Evolutionary conservation across 345 rosid genomes (phyloP), one percentile per base, ranked within the genome.

Genomic region (Rubroshorea leprosula): DNA sequence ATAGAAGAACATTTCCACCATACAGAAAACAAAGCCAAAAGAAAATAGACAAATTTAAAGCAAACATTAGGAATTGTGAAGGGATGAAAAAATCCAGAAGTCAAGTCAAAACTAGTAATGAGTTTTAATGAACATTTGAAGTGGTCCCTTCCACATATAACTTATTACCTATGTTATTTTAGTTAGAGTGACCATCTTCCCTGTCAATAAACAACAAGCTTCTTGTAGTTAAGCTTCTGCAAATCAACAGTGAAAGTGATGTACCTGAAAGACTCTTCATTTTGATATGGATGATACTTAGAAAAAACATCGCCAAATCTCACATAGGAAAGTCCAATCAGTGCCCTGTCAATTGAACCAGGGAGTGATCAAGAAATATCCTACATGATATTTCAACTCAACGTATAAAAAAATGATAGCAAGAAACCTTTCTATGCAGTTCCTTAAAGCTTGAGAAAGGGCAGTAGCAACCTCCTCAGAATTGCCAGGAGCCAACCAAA

Each of bases 401-500:
- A 58, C 12, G 41, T 48, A 16, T 25, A 58, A 49, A 12, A 68
- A 55, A 61, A 21, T 54, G 66, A 44, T 43, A 47, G 63, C 75
- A 72, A 52, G 48, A 66, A 69, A 90, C 99, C 93, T 94, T 77
- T 90, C 99, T 44, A 94, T 83, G 57, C 85, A 74, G 72, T 87
- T 87, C 75, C 89, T 81, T 57, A 94, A 75, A 66, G 99, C 80
- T 63, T 82, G 96, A 60, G 97, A 90, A 62, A 94, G 84, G 68
- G 99, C 97, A 62, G 83, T 74, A 11, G 96, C 95, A 66, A 94
- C 80, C 88, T 90, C 97, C 75, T 94, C 97, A 16, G 95, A 83
- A 71, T 90, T 97, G 63, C 99, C 99, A 73, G 99, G 97, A 68
- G 97, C 89, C 68, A 82, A 72, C 99, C 99, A 94, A 65, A 82